phyloP scores from a whole-genome alignment of 164 flowering plant species.

The Dillenia suffruticosa region DNA sequence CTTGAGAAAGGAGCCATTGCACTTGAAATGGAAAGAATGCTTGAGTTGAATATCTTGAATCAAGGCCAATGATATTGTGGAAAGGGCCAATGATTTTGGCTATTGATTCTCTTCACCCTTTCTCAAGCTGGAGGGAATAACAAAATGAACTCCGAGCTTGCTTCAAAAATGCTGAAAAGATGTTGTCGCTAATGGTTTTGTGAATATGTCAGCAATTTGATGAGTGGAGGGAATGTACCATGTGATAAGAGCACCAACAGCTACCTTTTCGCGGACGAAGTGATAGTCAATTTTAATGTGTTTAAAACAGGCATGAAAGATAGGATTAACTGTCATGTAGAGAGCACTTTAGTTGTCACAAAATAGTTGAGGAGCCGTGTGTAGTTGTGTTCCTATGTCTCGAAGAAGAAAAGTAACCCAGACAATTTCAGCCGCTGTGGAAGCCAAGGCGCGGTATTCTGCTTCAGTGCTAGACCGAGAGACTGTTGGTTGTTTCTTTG shows the following conservation, averaged over 20 bases:
- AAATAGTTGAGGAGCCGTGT: neutral
- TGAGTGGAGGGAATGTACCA: neutral
- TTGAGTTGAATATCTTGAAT: no score
- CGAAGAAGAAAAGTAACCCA: neutral
- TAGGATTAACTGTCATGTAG: neutral
- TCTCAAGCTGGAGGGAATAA: neutral
- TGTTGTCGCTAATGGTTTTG: neutral
- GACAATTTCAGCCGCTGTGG: neutral
- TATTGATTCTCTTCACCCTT: no score
- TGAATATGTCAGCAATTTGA: neutral
- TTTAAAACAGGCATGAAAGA: slow-evolving; percentile 1
- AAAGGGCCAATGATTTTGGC: no score
- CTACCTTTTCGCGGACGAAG: neutral
- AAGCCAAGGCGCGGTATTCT: slow-evolving; percentile 1
- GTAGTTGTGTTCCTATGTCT: neutral
- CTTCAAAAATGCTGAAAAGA: no score
- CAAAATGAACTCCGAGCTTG: no score
- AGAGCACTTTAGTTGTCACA: neutral
- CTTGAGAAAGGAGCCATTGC: no score
- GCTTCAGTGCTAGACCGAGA: neutral
- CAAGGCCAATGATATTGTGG: no score
- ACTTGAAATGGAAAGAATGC: no score
- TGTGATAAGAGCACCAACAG: neutral
- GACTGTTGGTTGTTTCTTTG: slow-evolving; percentile 6
- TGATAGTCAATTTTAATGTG: slow-evolving; percentile 7